Base-by-base conservation (phyloP, 1,139 yeast species). In the Hanseniaspora sp. region DNA sequence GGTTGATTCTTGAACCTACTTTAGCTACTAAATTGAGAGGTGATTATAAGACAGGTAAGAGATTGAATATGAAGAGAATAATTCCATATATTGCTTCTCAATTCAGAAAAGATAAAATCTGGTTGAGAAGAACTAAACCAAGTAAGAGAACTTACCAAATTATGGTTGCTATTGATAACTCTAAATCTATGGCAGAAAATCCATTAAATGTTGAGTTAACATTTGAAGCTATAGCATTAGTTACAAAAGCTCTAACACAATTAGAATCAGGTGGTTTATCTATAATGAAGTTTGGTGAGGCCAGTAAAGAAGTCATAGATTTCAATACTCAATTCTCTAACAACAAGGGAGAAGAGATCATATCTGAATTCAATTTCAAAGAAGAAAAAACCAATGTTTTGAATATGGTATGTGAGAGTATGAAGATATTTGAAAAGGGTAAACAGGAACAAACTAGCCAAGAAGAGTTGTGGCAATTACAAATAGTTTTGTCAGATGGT, bases 51-150 rank as follows among this genome's bases (percentile, higher is more conserved):
- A 90, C 97, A 1, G 99, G 99, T 68, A 94, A 94, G 69, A 76
- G 98, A 60, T 77, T 94, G 64, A 94, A 94, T 69, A 90, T 94
- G 97, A 92, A 90, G 74, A 76, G 97, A 61, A 94, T 94, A 61
- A 92, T 94, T 64, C 96, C 98, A 13, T 94, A 92, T 69, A 92
- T 94, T 73, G 98, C 99, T 1, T 86, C 95, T 49, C 96, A 90
- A 64, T 94, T 88, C 78, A 82, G 95, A 64, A 92, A 92, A 69
- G 99, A 94, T 69, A 94, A 94, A 74, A 94, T 94, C 58, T 94
- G 99, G 99, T 76, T 94, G 72, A 80, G 96, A 66, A 81, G 99
- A 70, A 90, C 97, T 8, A 92, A 92, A 67, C 99, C 98, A 55
- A 86, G 95, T 60, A 92, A 94, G 71, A 82, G 99, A 63, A 95